Conservation (phyloP, 768 basidiomycete species). For the Xerocomellus chrysenteron region DNA sequence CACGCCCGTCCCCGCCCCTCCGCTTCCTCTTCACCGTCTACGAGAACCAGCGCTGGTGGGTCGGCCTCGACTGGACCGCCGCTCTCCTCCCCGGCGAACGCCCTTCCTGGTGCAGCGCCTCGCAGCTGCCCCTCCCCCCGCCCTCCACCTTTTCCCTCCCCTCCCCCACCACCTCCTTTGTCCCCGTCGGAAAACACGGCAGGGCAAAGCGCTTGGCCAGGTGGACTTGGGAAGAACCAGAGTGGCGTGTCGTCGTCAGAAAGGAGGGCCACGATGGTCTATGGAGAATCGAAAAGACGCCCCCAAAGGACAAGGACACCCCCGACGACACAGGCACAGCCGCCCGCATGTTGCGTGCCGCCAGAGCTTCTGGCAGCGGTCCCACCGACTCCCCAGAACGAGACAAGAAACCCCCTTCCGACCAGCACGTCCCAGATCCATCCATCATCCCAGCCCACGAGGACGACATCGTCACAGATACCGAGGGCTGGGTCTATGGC, state of each 20-base stretch:
- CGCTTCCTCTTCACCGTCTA: constrained; percentile 88
- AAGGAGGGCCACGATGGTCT: constrained; percentile 50
- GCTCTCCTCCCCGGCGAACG: constrained; percentile 88
- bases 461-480: constrained; percentile 66
- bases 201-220: constrained; percentile 69
- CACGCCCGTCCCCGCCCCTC: constrained; percentile 34
- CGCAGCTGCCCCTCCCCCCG: constrained; percentile 60
- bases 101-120: constrained; percentile 77
- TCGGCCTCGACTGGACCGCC: constrained; percentile 95
- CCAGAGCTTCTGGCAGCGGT: constrained; percentile 33
- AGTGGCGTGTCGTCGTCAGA: constrained; percentile 78
- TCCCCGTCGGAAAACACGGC: constrained; percentile 47
- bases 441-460: constrained; percentile 36
- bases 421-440: constrained; percentile 29
- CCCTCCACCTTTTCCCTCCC: constrained; percentile 70
- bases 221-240: constrained; percentile 90
- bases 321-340: constrained; percentile 44
- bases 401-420: constrained; percentile 19
- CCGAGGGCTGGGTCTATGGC: constrained; percentile 90
- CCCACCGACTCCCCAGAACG: constrained; percentile 23
- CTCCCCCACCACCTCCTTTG: constrained; percentile 55
- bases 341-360: constrained; percentile 54
- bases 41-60: constrained; percentile 98
- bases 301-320: constrained; percentile 45
- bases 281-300: constrained; percentile 57